Base-by-base conservation (phyloP, 2,329 filamentous ascomycete species). In the Mycogone perniciosa region DNA sequence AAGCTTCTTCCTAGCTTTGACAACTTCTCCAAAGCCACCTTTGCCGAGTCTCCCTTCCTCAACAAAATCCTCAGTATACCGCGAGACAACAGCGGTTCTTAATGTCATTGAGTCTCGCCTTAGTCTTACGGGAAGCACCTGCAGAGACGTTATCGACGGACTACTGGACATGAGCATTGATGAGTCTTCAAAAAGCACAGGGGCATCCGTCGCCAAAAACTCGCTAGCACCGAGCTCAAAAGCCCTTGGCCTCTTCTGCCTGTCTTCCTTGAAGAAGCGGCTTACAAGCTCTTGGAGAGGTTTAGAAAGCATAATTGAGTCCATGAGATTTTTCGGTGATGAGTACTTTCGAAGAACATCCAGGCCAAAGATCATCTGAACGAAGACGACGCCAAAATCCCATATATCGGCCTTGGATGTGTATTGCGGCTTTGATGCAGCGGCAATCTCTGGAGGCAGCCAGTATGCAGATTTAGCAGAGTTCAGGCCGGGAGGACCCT, bases 1-100 rank as follows among this genome's bases (percentile, higher is more conserved):
- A 4, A 96, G 81, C 70, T 93, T 96, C 67, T 96, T 95, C 31
- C 92, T 82, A 3, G 92, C 92, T 66, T 96, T 95, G 50, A 97
- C 89, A 26, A 99, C 93, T 69, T 96, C 89, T 5, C 93, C 93
- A 69, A 96, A 99, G 0, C 92, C 93, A 40, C 93, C 93, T 65
- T 92, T 95, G 3, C 93, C 93, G 9, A 99, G 76, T 4, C 88
- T 82, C 10, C 89, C 89, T 62, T 93, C 85, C 68, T 97, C 91
- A 13, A 91, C 84, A 68, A 95, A 99, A 60, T 97, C 93, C 61
- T 87, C 87, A 8, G 79, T 80, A 64, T 96, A 99, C 54, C 92
- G 82, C 1, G 89, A 95, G 41, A 81, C 49, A 5, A 33, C 75
- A 4, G 75, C 65, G 2, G 60, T 59, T 10, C 73, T 69, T 11